These are phyloP conservation scores for Saksenaea oblongispora DNA, from an alignment of 371 early-diverging fungal species.

Conservation along the genomic window DNA sequence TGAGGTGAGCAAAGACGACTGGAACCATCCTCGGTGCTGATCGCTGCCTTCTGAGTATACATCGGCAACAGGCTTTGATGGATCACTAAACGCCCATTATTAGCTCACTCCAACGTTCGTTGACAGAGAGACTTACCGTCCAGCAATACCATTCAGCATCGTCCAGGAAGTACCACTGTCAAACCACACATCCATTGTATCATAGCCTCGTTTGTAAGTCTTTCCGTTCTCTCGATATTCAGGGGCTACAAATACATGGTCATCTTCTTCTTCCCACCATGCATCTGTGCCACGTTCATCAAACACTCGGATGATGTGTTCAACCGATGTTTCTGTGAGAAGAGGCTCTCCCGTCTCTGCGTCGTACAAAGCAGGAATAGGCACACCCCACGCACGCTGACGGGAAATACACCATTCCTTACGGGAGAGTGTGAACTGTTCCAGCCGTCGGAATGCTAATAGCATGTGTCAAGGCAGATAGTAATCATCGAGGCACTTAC, in stretches of 20 bases:
- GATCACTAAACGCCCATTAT: conserved; percentile 18
- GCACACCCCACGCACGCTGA: conserved; percentile 83
- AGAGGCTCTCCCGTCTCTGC: conserved; percentile 63
- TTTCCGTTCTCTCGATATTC: conserved; percentile 58
- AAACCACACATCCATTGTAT: conserved; percentile 97
- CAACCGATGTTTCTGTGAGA: conserved; percentile 64
- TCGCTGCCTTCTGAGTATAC: conserved; percentile 94
- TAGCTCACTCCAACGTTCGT: not conserved
- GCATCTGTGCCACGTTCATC: conserved; percentile 67
- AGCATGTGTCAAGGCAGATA: not conserved
- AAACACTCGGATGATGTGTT: conserved; percentile 68
- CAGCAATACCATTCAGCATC: conserved; percentile 43
- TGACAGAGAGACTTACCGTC: not conserved
- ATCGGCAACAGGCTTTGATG: conserved; percentile 67
- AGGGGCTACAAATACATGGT: conserved; percentile 70
- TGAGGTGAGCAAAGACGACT: conserved; percentile 89
- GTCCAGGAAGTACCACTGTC: conserved; percentile 93
- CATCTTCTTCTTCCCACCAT: conserved; percentile 80
- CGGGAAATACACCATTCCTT: conserved; percentile 94
- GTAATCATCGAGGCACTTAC: conserved; percentile 24
- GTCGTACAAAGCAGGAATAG: conserved; percentile 83
- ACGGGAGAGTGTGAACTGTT: conserved; percentile 67
- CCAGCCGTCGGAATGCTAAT: conserved; percentile 55
- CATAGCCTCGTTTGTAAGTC: conserved; percentile 65
- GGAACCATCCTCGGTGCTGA: conserved; percentile 98